Base-by-base conservation (phyloP, 805 yeast species). In the Ogataea ganodermae region DNA sequence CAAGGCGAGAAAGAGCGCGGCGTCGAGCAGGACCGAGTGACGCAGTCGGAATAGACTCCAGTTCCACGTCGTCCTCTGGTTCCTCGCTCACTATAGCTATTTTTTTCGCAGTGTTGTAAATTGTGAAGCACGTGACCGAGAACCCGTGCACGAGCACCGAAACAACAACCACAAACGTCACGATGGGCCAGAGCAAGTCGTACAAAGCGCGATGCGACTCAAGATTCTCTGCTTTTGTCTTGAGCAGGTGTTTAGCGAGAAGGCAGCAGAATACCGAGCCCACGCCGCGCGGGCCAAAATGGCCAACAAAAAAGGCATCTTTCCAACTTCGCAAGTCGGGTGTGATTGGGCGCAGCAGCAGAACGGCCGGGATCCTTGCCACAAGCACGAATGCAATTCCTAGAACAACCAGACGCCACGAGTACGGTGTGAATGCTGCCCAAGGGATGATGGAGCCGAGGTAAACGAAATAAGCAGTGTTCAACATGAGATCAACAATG, bases 211-310 rank as follows among this genome's bases (percentile, higher is more conserved):
- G 51, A 17, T 48, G 53, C 0, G 51, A 44, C 4, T 30, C 38
- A 1, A 56, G 49, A 16, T 45, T 36, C 58, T 58, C 8, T 57
- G 45, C 10, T 63, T 41, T 44, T 1, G 43, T 35, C 21, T 49
- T 46, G 6, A 59, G 47, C 33, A 56, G 86, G 8, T 81, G 79
- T 51, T 92, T 78, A 0, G 96, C 89, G 52, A 89, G 71, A 42
- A 90, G 83, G 5, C 88, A 83, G 35, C 94, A 92, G 66, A 87
- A 89, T 6, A 90, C 74, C 1, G 96, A 96, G 48, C 97, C 96
- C 18, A 90, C 97, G 40, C 97, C 97, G 61, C 91, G 88, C 1
- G 97, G 97, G 14, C 97, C 97, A 66, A 91, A 90, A 69, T 90
- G 96, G 17, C 97, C 97, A 65, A 95, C 89, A 66, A 91, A 91